Percentiles rank a stretch among this genome's conserved stretches.
Evolutionary conservation across 345 rosid species (phyloP).

Genomic region (Acer negundo): DNA sequence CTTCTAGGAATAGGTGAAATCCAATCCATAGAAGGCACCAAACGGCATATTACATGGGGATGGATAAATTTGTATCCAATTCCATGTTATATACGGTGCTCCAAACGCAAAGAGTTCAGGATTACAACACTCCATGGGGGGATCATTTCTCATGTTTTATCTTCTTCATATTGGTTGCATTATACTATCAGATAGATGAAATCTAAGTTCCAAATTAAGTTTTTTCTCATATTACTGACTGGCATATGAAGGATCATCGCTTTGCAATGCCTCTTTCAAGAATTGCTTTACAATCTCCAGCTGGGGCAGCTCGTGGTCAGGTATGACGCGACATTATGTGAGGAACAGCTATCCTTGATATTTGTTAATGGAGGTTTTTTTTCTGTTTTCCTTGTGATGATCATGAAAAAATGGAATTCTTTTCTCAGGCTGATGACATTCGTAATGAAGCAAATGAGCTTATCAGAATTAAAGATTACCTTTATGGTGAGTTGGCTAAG

Average conservation of each 20-base stretch:
- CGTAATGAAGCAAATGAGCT: constrained; percentile 81
- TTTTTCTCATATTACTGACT: constrained; percentile 12
- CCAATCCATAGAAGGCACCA: not conserved
- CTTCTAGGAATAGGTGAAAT: not conserved
- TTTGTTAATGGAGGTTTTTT: not conserved
- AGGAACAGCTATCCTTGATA: not conserved
- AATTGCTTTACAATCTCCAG: constrained; percentile 67
- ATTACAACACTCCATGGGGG: not conserved
- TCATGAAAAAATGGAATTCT: constrained; percentile 2
- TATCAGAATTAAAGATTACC: constrained; percentile 75
- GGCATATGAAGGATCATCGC: constrained; percentile 54
- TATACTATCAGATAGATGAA: not conserved
- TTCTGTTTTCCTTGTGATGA: not conserved
- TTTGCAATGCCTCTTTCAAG: constrained; percentile 77
- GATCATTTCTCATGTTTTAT: not conserved
- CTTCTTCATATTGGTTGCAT: constrained; percentile 9
- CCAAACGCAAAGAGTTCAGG: not conserved
- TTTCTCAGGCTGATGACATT: constrained; percentile 74
- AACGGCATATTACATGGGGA: not conserved
- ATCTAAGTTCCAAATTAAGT: constrained; percentile 1
- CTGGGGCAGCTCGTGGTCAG: constrained; percentile 88
- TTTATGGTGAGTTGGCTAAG: constrained; percentile 69
- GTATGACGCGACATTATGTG: constrained; percentile 33
- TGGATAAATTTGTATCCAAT: constrained; percentile 1
- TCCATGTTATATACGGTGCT: not conserved